phyloP scores from a whole-genome alignment of 352 stramenopile species.

The Globisporangium splendens region DNA sequence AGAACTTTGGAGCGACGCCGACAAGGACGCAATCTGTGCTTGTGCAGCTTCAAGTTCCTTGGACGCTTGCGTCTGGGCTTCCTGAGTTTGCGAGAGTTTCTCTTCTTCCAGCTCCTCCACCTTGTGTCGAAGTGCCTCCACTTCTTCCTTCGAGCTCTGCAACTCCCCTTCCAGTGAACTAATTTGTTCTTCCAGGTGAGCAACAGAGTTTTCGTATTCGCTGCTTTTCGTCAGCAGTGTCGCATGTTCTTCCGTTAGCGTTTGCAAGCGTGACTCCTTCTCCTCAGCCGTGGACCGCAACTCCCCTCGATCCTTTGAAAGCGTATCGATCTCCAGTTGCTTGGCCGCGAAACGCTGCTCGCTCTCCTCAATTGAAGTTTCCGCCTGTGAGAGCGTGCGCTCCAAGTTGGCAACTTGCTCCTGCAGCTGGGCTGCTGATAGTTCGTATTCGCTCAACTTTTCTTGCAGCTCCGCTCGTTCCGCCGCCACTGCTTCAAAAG shows the following conservation, averaged over 20 bases:
- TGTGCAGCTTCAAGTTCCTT: slow-evolving; percentile 21
- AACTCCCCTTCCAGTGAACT: not conserved
- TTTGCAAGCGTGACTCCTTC: no score
- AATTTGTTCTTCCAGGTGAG: slow-evolving; percentile 4
- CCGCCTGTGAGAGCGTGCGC: not conserved
- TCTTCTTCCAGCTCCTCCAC: slow-evolving; percentile 13
- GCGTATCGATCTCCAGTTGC: no score
- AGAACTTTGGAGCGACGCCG: slow-evolving; percentile 4
- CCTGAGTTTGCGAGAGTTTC: slow-evolving; percentile 16
- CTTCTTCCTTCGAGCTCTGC: slow-evolving; percentile 1
- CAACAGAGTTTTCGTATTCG: not conserved
- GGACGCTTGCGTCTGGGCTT: slow-evolving; percentile 6
- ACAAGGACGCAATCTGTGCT: slow-evolving; percentile 21
- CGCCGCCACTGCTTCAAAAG: no score
- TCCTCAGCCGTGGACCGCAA: no score
- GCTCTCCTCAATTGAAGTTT: no score
- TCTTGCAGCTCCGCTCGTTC: no score
- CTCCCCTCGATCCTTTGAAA: no score
- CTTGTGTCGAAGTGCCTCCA: slow-evolving; percentile 1
- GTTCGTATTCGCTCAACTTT: no score
- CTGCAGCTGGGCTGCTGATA: not conserved
- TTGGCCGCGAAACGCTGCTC: no score
- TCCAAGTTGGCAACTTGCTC: slow-evolving; percentile 1
- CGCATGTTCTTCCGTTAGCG: no score
- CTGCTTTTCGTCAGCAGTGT: not conserved